Evolutionary conservation across 2,329 filamentous ascomycete genomes (phyloP).

Genomic region (Thelonectria blattea): DNA sequence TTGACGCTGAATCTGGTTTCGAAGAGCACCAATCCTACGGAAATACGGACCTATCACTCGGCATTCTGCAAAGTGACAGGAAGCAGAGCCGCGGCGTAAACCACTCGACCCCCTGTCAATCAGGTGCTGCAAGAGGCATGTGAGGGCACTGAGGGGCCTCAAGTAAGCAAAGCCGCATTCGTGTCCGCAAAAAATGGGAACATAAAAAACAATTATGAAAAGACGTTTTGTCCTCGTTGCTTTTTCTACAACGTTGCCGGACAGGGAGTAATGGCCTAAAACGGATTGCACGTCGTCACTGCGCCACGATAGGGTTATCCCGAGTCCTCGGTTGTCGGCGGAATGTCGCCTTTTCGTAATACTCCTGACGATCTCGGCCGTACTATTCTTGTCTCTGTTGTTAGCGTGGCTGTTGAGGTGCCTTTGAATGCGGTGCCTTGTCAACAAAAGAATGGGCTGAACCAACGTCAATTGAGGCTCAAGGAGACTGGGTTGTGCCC

Average conservation of each 20-base stretch:
- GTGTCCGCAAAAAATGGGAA: background rate
- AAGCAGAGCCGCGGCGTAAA: background rate
- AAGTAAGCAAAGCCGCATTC: background rate
- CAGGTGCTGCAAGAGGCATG: background rate
- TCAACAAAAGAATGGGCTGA: background rate
- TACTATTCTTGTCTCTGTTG: background rate
- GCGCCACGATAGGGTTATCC: background rate
- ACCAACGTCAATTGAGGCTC: background rate
- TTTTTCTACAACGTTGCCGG: conserved; percentile 13
- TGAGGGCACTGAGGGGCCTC: background rate
- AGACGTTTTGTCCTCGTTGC: background rate
- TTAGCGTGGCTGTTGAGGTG: background rate
- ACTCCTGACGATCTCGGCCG: background rate
- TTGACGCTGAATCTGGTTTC: background rate
- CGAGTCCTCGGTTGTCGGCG: background rate
- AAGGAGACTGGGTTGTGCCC: background rate
- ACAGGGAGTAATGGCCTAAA: background rate
- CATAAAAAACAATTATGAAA: background rate
- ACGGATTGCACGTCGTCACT: background rate
- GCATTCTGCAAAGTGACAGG: background rate
- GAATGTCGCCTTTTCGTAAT: background rate
- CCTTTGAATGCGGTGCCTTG: too few species aligned
- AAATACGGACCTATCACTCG: background rate
- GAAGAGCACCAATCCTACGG: background rate
- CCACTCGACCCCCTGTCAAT: background rate